A percentile compares a stretch with the other conserved stretches of the same genome.
Conservation (phyloP, 345 rosid genomes). For the Eucalyptus microcorys region DNA sequence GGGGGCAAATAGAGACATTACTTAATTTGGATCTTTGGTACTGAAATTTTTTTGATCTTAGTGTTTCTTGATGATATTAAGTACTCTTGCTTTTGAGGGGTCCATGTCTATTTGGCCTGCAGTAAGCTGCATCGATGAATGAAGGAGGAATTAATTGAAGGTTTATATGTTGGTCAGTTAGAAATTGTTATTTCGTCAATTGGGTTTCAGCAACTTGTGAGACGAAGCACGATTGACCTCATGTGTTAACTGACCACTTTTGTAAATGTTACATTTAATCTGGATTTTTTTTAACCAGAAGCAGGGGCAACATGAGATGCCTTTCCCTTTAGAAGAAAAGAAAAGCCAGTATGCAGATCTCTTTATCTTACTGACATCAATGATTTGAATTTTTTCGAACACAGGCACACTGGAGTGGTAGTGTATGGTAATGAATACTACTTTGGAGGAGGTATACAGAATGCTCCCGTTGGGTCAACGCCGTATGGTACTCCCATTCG, state of each 20-base stretch:
- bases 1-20: not conserved
- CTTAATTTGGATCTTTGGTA: not conserved
- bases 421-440: conserved; percentile 79
- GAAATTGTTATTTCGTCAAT: not conserved
- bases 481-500: conserved; percentile 71
- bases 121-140: not conserved
- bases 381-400: not conserved
- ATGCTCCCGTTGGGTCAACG: conserved; percentile 46
- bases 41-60: not conserved
- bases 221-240: not conserved
- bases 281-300: not conserved
- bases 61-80: not conserved
- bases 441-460: conserved; percentile 91
- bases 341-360: not conserved
- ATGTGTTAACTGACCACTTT: not conserved
- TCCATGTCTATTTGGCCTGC: not conserved
- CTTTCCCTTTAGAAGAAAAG: not conserved
- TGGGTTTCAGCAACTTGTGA: not conserved
- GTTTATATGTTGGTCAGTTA: not conserved
- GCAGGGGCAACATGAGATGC: not conserved
- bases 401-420: conserved; percentile 90
- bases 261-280: not conserved
- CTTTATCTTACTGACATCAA: not conserved
- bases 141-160: not conserved
- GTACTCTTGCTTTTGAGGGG: not conserved